phyloP scores from a whole-genome alignment of 345 rosid species.

The Reutealis trisperma region DNA sequence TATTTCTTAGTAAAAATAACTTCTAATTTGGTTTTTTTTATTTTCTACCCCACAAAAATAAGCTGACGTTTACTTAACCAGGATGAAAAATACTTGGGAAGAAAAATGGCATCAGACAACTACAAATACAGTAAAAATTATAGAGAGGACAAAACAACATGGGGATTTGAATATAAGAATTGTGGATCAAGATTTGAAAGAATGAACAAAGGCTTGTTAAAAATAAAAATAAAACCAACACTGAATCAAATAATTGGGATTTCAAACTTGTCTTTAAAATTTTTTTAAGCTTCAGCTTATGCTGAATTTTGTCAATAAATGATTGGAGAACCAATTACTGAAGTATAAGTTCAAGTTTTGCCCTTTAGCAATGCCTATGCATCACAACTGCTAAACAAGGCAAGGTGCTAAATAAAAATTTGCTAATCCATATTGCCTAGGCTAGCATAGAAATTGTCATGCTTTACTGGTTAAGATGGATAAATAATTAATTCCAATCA shows the following conservation, averaged over 20 bases:
- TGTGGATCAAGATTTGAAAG: background rate
- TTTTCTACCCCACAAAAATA: background rate
- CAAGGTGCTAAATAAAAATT: background rate
- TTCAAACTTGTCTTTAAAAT: background rate
- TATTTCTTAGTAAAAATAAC: background rate
- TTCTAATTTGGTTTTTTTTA: background rate
- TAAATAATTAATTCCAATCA: background rate
- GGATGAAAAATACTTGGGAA: background rate
- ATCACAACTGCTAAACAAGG: background rate
- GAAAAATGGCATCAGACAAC: background rate
- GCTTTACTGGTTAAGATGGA: background rate
- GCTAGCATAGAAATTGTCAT: background rate
- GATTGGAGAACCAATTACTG: background rate
- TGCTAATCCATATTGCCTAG: background rate
- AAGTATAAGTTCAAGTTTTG: background rate
- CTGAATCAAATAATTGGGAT: background rate
- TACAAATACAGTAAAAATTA: background rate
- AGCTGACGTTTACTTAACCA: background rate
- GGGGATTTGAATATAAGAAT: background rate
- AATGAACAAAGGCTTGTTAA: background rate
- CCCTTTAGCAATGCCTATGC: background rate
- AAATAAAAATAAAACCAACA: background rate
- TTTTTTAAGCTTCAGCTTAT: background rate
- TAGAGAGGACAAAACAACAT: background rate
- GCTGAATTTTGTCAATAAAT: background rate